A percentile compares a stretch with the other conserved stretches of the same genome.
Evolutionary conservation across 805 yeast species (phyloP).

Genomic region (Yamadazyma phyllophila): DNA sequence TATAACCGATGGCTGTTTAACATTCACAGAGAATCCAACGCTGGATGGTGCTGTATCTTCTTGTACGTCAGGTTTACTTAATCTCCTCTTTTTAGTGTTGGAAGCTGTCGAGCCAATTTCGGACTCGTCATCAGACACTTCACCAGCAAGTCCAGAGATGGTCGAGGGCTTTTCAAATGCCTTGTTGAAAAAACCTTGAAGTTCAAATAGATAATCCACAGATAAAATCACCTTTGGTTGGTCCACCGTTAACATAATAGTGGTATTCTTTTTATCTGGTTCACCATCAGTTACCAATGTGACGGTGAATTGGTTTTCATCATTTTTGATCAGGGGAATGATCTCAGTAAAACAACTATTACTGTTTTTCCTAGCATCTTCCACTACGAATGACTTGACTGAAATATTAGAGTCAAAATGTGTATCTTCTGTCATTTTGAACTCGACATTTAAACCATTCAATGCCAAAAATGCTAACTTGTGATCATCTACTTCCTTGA

Average conservation of each 20-base stretch:
- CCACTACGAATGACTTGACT: slow-evolving; percentile 70
- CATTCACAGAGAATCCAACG: slow-evolving; percentile 59
- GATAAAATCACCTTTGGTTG: slow-evolving; percentile 82
- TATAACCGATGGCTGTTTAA: slow-evolving; percentile 74
- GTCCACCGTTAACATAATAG: slow-evolving; percentile 62
- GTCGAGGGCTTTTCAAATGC: slow-evolving; percentile 35
- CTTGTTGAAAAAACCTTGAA: slow-evolving; percentile 60
- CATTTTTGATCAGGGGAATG: slow-evolving; percentile 65
- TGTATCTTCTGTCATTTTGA: slow-evolving; percentile 52
- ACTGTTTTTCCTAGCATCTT: slow-evolving; percentile 62
- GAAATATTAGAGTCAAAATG: slow-evolving; percentile 59
- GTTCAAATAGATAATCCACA: slow-evolving; percentile 76
- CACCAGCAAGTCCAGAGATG: slow-evolving; percentile 17
- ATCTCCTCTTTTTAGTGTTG: background rate
- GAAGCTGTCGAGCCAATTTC: background rate
- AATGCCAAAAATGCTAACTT: slow-evolving; percentile 44
- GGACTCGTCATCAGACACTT: slow-evolving; percentile 5
- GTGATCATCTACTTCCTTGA: slow-evolving; percentile 33
- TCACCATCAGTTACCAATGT: slow-evolving; percentile 44
- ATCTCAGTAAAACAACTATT: slow-evolving; percentile 76
- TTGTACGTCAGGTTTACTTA: background rate
- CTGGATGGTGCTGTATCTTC: slow-evolving; percentile 2
- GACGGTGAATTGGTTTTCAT: slow-evolving; percentile 70
- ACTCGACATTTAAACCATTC: slow-evolving; percentile 52
- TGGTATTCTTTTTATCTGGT: slow-evolving; percentile 38